Percentiles rank a stretch among this genome's conserved stretches.
Conservation (phyloP, 176 grass and related monocot genomes). For the Leersia perrieri region DNA sequence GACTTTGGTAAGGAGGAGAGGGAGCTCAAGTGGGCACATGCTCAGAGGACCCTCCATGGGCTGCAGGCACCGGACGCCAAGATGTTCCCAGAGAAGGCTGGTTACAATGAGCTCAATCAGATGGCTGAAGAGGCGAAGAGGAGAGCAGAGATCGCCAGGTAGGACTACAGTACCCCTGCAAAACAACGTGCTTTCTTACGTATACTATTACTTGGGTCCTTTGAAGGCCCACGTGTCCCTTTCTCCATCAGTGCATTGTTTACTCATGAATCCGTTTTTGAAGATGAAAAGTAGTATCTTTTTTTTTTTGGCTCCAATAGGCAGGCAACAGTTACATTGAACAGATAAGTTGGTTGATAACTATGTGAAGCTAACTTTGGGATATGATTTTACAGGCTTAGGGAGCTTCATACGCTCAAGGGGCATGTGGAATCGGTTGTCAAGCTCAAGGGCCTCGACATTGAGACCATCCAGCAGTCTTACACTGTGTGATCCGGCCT, state of each 20-base stretch:
- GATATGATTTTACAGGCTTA: slow-evolving; percentile 46
- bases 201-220: background rate
- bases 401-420: slow-evolving; percentile 68
- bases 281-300: background rate
- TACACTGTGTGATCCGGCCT: slow-evolving; percentile 54
- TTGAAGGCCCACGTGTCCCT: background rate
- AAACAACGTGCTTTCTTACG: background rate
- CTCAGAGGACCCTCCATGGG: slow-evolving; percentile 87
- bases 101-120: slow-evolving; percentile 65
- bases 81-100: slow-evolving; percentile 64
- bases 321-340: background rate
- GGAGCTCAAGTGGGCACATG: slow-evolving; percentile 85
- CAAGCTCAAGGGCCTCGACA: slow-evolving; percentile 71
- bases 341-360: background rate
- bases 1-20: slow-evolving; percentile 79
- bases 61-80: slow-evolving; percentile 60
- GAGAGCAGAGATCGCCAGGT: slow-evolving; percentile 92
- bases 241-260: slow-evolving; percentile 13
- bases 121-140: slow-evolving; percentile 82
- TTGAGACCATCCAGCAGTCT: slow-evolving; percentile 71
- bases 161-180: background rate
- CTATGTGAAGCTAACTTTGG: background rate
- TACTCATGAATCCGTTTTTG: background rate
- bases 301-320: slow-evolving; percentile 1
- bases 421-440: slow-evolving; percentile 77